Evolutionary conservation across 768 basidiomycete genomes (phyloP), one percentile per base, ranked within the genome.

Genomic region (Pleurotus platypus): DNA sequence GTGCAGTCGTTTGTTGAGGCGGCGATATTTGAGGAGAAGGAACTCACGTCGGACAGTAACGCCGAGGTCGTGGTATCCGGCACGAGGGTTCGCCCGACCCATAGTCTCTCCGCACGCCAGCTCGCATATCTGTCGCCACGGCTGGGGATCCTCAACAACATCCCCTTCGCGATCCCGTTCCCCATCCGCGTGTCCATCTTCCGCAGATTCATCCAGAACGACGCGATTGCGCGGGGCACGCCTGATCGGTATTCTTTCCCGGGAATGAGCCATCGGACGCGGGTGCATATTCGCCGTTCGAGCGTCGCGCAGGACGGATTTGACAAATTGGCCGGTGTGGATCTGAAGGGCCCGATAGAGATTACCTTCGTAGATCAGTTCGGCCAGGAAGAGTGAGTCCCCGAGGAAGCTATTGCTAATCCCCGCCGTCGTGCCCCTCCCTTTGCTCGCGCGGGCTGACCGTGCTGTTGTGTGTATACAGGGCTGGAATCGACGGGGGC

Each of bases 81-180:
- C 6, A 30, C 30, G 30, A 30, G 30, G 30, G 9, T 30, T 30
- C 30, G 30, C 9, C 30, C 30, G 30, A 55, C 58, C 2, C 65
- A 69, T 45, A 58, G 64, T 38, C 72, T 82, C 49, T 78, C 83
- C 11, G 89, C 87, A 62, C 87, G 91, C 4, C 86, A 90, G 61
- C 70, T 89, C 45, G 83, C 89, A 0, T 78, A 83, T 57, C 74
- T 98, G 50, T 88, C 89, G 2, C 96, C 95, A 0, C 85, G 94
- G 5, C 79, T 98, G 2, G 92, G 92, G 2, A 80, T 98, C 24
- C 82, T 98, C 54, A 92, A 98, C 75, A 95, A 98, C 70, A 90
- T 98, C 57, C 96, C 95, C 0, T 97, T 97, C 72, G 85, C 93
- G 4, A 89, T 98, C 56, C 95, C 96, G 0, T 98, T 98, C 72